Evolutionary conservation across 306 rosid species (phyloP).

Genomic region (Cucurbita moschata): DNA sequence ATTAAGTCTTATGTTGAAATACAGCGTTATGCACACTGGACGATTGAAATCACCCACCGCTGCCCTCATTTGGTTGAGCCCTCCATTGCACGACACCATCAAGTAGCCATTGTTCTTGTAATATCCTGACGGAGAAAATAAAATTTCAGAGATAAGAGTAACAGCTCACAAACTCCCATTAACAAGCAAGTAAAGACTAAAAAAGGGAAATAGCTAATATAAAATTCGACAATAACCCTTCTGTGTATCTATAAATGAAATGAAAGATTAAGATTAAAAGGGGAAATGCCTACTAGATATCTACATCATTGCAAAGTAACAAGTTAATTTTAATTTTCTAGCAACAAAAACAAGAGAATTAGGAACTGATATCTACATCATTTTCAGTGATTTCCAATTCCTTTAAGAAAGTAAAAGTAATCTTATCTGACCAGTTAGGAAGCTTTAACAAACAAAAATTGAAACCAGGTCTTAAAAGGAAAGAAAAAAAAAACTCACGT

Average conservation of each 20-base stretch:
- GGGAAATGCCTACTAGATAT: background rate
- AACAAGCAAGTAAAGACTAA: background rate
- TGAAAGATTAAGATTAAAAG: background rate
- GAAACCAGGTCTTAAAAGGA: background rate
- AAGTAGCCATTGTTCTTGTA: constrained; percentile 49
- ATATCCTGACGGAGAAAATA: constrained; percentile 20
- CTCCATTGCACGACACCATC: constrained; percentile 68
- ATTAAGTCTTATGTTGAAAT: background rate
- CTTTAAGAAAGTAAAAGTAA: background rate
- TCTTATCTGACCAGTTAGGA: background rate
- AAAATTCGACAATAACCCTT: background rate
- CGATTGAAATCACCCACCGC: constrained; percentile 30
- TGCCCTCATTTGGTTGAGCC: constrained; percentile 65
- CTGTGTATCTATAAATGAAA: background rate
- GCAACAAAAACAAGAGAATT: background rate
- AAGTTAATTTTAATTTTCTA: background rate
- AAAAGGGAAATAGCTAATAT: no score
- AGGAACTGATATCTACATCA: background rate
- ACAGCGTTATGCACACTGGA: background rate
- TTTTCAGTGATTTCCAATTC: background rate
- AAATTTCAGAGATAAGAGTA: background rate
- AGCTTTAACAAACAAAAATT: background rate
- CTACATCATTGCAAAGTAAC: no score
- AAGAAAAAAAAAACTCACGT: background rate
- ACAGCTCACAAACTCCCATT: background rate